Evolutionary conservation across 129 eudicot genomes (phyloP), one percentile per base, ranked within the genome.

Genomic region (Flaveria brownii): DNA sequence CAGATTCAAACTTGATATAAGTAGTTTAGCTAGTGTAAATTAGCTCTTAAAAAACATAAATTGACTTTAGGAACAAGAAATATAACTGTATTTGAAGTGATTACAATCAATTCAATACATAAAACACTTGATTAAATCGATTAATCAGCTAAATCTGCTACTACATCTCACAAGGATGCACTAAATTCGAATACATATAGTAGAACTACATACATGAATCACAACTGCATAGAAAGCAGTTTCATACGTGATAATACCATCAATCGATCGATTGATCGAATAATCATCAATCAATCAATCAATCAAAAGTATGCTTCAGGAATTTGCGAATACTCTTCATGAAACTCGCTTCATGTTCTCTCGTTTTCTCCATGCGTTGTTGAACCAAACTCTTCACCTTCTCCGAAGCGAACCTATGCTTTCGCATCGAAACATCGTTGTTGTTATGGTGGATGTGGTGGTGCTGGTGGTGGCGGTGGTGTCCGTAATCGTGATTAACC

Each of bases 121-220:
- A 9, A 45, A 45, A 45, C 50, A 9, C 50, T 16, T 25, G 66
- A 61, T 61, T 43, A 45, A 42, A 54, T 73, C 18, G 49, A 78
- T 59, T 56, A 77, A 73, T 80, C 68, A 73, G 70, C 78, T 80
- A 73, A 55, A 20, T 73, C 69, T n/a, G 52, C 79, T 52, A 66
- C 63, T 52, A 73, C 82, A 71, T 79, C 82, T 79, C 82, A 56
- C 11, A 33, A 71, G 72, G 82, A 80, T 80, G 79, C 79, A 66
- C 64, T 28, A 33, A 78, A 59, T 26, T 78, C 26, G 62, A 30
- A 70, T 46, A 70, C 76, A 70, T 23, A 45, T 45, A 43, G 16
- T 22, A 60, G 22, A 64, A 30, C 5, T 15, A 78, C 22, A 22
- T 16, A 70, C 69, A 57, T 55, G 68, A 79, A 16, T 50, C 30